Percentiles rank a stretch among this genome's conserved stretches.
These are phyloP conservation scores for Podosphaera fusca DNA, from an alignment of 2,329 filamentous ascomycete species.

Conservation along the genomic window DNA sequence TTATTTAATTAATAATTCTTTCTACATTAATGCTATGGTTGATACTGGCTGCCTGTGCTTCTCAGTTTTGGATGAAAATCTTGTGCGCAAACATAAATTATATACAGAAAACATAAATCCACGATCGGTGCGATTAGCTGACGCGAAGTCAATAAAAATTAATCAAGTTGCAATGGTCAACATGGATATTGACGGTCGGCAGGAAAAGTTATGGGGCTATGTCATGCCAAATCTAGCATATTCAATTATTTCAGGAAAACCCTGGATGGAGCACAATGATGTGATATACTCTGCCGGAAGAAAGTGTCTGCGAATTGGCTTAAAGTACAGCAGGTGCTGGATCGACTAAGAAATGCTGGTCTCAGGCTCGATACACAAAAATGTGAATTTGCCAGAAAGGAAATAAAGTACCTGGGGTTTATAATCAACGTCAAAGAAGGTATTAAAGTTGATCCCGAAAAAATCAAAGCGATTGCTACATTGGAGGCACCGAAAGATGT, in stretches of 20 bases:
- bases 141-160: neutral
- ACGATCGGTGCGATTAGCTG: neutral
- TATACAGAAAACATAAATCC: neutral
- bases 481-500: too few relatives aligned
- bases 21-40: neutral
- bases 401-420: too few relatives aligned
- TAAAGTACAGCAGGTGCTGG: too few relatives aligned
- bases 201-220: neutral
- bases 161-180: neutral
- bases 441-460: too few relatives aligned
- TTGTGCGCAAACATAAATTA: neutral
- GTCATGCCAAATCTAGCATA: constrained; percentile 1
- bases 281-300: neutral
- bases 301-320: neutral
- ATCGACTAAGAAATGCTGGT: too few relatives aligned
- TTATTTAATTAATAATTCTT: neutral
- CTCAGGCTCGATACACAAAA: too few relatives aligned
- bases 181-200: neutral
- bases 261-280: neutral
- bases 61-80: neutral
- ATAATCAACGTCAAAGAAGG: too few relatives aligned
- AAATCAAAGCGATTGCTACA: too few relatives aligned
- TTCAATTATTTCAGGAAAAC: neutral
- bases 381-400: too few relatives aligned
- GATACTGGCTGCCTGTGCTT: neutral